Evolutionary conservation across 495 filamentous ascomycete genomes (phyloP), one percentile per base, ranked within the genome.

Genomic region (Tricharina praecox): DNA sequence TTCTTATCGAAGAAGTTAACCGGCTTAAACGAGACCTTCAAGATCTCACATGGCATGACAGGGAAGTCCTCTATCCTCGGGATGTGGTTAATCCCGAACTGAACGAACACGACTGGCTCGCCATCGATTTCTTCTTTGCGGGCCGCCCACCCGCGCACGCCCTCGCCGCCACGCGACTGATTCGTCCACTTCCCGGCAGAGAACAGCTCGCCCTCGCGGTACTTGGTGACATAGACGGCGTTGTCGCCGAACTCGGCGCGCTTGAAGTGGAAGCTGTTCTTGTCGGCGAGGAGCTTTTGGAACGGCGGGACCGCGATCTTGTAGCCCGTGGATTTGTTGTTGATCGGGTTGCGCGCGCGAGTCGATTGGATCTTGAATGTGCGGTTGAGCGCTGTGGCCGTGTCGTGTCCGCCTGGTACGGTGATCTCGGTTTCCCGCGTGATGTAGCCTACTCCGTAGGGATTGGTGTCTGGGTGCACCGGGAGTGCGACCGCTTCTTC

Each of bases 131-230:
- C 58, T 8, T 77, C 74, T 3, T 66, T 64, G 7, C 74, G 63
- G 19, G 62, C 57, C 0, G 72, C 69, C 70, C 70, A 76, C 0
- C 65, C 62, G 30, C 75, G 66, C 3, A 77, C 72, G 3, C 74
- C 74, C 8, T 66, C 56, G 0, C 79, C 81, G 13, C 73, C 74
- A 23, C 72, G 67, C 21, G 77, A 82, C 65, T 94, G 87, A 52
- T 93, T 82, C 2, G 86, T 94, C 61, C 88, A 94, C 58, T 78
- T 73, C 4, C 86, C 86, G 5, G 78, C 85, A 0, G 86, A 76
- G 58, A 76, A 93, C 3, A 92, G 64, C 61, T 94, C 86, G 4
- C 70, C 75, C 47, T 92, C 85, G 33, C 66, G 68, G 61, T 92
- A 81, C 18, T 72, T 73, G 1, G 83, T 86, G 3, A 88, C 76